These are phyloP conservation scores for Sugiyamaella americana DNA, from an alignment of 805 yeast species.

Conservation along the genomic window DNA sequence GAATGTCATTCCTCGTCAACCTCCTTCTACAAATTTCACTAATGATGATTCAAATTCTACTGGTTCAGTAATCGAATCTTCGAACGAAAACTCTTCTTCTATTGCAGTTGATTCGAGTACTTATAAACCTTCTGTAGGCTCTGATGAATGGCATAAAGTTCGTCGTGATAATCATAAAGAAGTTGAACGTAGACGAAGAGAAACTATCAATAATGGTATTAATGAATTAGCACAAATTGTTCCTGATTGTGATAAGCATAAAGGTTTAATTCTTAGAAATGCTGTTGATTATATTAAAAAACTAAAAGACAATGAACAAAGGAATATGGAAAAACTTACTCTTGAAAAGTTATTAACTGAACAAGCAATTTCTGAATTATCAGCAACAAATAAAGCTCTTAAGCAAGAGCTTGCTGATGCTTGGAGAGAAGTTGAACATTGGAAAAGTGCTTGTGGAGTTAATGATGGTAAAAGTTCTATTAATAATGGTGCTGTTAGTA, in stretches of 20 bases:
- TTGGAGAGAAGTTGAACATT: conserved; percentile 82
- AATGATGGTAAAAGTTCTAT: too few species aligned
- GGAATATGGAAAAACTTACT: conserved; percentile 91
- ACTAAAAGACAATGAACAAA: conserved; percentile 82
- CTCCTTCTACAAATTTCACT: conserved; percentile 1
- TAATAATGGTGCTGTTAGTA: too few species aligned
- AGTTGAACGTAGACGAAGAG: conserved; percentile 89
- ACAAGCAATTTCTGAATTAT: conserved; percentile 81
- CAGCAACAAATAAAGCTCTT: conserved; percentile 79
- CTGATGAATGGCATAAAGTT: conserved; percentile 76
- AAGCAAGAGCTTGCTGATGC: conserved; percentile 86
- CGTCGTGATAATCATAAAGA: conserved; percentile 91
- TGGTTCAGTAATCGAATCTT: conserved; percentile 8
- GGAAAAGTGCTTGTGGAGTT: conserved; percentile 47
- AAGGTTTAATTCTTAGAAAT: conserved; percentile 79
- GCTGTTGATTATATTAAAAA: conserved; percentile 89
- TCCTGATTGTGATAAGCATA: conserved; percentile 81
- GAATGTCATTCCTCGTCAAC: neutral
- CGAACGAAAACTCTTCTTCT: conserved; percentile 7
- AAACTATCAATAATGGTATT: conserved; percentile 82
- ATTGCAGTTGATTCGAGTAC: neutral
- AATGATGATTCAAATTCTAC: neutral
- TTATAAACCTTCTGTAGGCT: conserved; percentile 52
- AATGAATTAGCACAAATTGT: conserved; percentile 68
- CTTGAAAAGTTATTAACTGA: conserved; percentile 86